Base-by-base conservation (phyloP, 345 rosid genomes). In the Trapa bicornis region DNA sequence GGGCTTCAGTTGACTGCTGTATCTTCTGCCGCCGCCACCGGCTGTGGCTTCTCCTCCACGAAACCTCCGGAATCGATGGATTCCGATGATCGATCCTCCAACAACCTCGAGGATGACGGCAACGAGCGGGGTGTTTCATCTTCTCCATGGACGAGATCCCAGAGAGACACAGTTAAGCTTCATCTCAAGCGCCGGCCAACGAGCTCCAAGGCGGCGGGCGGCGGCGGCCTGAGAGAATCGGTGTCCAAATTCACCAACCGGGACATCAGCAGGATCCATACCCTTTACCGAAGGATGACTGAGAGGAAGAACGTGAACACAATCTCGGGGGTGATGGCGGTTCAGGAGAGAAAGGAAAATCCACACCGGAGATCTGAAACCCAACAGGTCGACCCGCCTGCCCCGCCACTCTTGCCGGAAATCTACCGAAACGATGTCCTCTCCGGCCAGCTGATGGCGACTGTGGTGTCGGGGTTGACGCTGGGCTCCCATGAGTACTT, bases 401-500 rank as follows among this genome's bases (percentile, higher is more conserved):
- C 78, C 6, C 75, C 81, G 22, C 65, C 72, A 1, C 37, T 65
- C 5, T 14, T 83, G 10, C 83, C 73, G 14, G 88, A 73, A 53
- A 48, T 80, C 35, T 67, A 69, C 56, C 70, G 75, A 1, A 47
- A 48, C 29, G 29, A 22, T 8, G 83, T 69, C 45, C 56, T 78
- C 41, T 47, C 82, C 2, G 84, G 90, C 17, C 91, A 88, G 78
- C 74, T 92, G 22, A 79, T 87, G 80, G 98, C 96, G 0, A 89
- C 89, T 41, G 70, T 92, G 77, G 96, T 79, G 37, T 92, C 98
- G 22, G 93, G 98, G 71, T 89, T 92, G 66, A 83, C 76, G 39
- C 86, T 84, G 14, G 96, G 98, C 60, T 88, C 97, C 0, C 96
- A 97, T 6, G 99, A 94, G 76, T 94, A 94, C 71, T 91, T 94